Base-by-base conservation (phyloP, 306 rosid genomes). In the Trifolium repens region DNA sequence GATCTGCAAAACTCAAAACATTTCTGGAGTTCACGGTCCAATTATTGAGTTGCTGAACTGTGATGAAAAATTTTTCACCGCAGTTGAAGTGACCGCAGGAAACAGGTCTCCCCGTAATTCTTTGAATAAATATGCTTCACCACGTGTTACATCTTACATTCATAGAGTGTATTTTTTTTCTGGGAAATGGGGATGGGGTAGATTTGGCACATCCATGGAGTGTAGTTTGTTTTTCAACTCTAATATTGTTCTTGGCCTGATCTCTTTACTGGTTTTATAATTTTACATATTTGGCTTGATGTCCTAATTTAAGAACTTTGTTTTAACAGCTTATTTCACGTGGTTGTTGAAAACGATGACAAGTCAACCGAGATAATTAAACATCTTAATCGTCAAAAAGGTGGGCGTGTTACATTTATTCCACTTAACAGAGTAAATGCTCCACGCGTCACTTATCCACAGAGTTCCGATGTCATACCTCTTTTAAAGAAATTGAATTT, bases 11-110 rank as follows among this genome's bases (percentile, higher is more conserved):
- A 89, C 87, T 83, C 85, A 85, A 67, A 72, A 68, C 30, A 87
- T 94, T 82, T 81, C 88, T 82, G 98, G 97, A 79, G 96, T 94
- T 78, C 83, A 79, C 77, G 98, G 98, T 76, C 98, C 98, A 59
- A 90, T 94, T 72, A 90, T 94, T 71, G 97, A 94, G 91, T 85
- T 91, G 85, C 86, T 94, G 78, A 89, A 84, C 74, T 94, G 98
- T 60, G 98, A 94, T 22, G 98, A 94, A 27, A 94, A 79, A 30
- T 94, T 91, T 83, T 94, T 91, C 81, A 91, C 94, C 10, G 98
- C 98, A 4, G 98, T 94, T 74, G 97, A 94, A 87, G 97, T 94
- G 68, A 94, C 97, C 44, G 98, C 98, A 1, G 98, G 96, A 83
- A 94, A 91, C 85, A 94, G 98, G 98, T 93, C 12, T 42, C 42